Percentiles rank a stretch among this genome's conserved stretches.
Evolutionary conservation across 179 eudicot species (phyloP).

Genomic region (Monotropa hypopitys): DNA sequence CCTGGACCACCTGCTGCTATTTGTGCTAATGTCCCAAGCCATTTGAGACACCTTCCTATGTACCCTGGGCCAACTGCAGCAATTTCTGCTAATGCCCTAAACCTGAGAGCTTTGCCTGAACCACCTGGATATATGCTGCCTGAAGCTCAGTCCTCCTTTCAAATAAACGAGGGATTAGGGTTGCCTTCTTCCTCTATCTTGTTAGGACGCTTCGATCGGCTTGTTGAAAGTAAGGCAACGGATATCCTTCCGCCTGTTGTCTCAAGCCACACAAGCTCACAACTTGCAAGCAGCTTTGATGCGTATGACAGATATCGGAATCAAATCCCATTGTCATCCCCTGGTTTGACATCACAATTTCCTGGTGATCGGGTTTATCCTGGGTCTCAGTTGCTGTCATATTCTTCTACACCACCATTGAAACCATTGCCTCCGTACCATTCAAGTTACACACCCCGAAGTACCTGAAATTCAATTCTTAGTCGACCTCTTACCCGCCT

Average conservation of each 20-base stretch:
- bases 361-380: conserved; percentile 10
- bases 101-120: conserved; percentile 6
- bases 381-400: conserved; percentile 1
- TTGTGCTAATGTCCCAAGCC: neutral
- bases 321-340: conserved; percentile 2
- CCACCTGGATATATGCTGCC: conserved; percentile 6
- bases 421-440: neutral
- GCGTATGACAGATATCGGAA: neutral
- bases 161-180: neutral
- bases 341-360: neutral
- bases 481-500: neutral
- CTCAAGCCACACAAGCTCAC: neutral
- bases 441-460: neutral
- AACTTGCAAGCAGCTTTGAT: conserved; percentile 4
- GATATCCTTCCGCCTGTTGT: neutral
- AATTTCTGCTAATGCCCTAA: neutral
- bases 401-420: neutral
- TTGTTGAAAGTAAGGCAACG: neutral
- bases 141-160: neutral
- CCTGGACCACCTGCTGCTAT: neutral
- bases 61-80: neutral
- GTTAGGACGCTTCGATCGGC: neutral
- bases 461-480: neutral
- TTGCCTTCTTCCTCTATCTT: conserved; percentile 8
- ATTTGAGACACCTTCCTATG: neutral